Evolutionary conservation across 805 yeast genomes (phyloP), one percentile per base, ranked within the genome.

Genomic region (Huiozyma sinensis): DNA sequence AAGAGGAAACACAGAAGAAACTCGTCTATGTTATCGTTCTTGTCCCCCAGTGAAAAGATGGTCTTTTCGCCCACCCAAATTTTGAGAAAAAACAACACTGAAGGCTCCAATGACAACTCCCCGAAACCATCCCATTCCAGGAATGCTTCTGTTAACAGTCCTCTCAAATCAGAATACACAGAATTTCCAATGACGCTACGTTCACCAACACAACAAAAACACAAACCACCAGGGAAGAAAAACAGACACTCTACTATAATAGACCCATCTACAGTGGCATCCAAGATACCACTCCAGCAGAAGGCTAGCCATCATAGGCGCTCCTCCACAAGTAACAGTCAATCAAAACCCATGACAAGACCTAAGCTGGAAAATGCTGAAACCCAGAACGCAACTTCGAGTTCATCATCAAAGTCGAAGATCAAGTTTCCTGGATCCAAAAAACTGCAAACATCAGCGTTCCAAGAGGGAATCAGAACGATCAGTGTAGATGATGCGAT

Each of bases 381-480:
- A 4, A 27, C 40, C 9, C 24, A 17, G 24, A 17, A 17, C 24
- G 24, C 24, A 17, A 17, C 24, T 17, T 17, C 24, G 24, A 17
- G 40, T 6, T 27, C 37, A 9, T 13, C 24, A 9, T 32, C 40
- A 11, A 75, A 11, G 2, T 44, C 46, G 38, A 61, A 53, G 47
- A 79, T 9, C 67, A 30, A 28, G 13, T 42, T 42, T 27, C 31
- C 33, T 17, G 13, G n/a, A 7, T 32, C 31, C 11, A 42, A 78
- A 33, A 83, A 83, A 55, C 73, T 73, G 61, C 76, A 79, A 45
- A 83, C 94, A 0, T 76, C 86, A 0, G 92, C 92, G 1, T 83
- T 83, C 58, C 79, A 76, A 57, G 98, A 92, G 65, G 98, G 98
- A 7, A 85, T 90, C 39, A 71, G 87, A 50, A 71, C 67, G 9